These are phyloP conservation scores for Fusarium algeriense DNA, from an alignment of 2,329 filamentous ascomycete genomes.

Conservation along the genomic window DNA sequence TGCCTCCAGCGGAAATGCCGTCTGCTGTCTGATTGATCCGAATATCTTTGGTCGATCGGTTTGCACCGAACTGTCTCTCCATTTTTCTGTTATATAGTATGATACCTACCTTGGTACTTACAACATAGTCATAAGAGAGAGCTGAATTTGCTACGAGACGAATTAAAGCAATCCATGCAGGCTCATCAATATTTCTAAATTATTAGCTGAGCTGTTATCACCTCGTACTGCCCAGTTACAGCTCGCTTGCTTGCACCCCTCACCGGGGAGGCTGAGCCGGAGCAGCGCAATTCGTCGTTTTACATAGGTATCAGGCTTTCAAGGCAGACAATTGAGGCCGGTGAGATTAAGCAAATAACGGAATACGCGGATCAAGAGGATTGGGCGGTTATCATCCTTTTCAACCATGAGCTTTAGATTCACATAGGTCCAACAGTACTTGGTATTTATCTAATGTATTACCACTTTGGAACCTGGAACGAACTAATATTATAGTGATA, in stretches of 20 bases:
- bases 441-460: neutral
- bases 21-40: neutral
- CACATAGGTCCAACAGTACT: neutral
- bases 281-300: constrained; percentile 37
- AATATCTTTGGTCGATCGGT: neutral
- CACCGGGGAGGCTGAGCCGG: constrained; percentile 39
- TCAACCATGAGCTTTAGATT: neutral
- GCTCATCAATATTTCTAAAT: neutral
- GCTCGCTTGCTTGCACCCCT: constrained; percentile 37
- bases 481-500: neutral
- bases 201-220: constrained; percentile 11
- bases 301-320: constrained; percentile 16
- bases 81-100: neutral
- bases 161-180: constrained; percentile 5
- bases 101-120: neutral
- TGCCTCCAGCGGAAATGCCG: constrained; percentile 21
- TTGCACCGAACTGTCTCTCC: constrained; percentile 16
- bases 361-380: constrained; percentile 25
- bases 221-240: constrained; percentile 34
- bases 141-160: constrained; percentile 3
- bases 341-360: constrained; percentile 29
- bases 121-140: neutral
- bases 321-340: constrained; percentile 28
- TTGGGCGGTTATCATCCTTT: constrained; percentile 14
- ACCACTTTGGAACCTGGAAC: neutral